phyloP scores from a whole-genome alignment of 208 protist genomes.

The Porcisia deanei region DNA sequence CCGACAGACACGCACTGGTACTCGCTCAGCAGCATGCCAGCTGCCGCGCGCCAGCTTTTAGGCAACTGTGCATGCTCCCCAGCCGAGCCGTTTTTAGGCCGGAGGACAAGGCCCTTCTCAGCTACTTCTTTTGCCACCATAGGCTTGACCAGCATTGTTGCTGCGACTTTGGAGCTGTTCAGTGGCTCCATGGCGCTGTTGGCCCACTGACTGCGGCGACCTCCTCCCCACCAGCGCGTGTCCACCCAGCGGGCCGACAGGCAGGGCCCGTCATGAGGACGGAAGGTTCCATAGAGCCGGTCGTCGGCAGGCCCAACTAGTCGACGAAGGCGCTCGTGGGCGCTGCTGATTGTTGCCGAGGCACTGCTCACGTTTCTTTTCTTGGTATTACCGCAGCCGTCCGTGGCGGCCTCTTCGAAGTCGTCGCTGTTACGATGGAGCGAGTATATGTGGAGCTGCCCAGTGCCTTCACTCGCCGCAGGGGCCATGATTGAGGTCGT shows the following conservation, averaged over 20 bases:
- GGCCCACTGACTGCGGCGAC: constrained; percentile 33
- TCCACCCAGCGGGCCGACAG: constrained; percentile 64
- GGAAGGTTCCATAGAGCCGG: constrained; percentile 46
- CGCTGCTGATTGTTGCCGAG: background rate
- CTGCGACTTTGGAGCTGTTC: constrained; percentile 22
- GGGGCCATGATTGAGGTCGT: constrained; percentile 2
- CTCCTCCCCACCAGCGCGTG: constrained; percentile 60
- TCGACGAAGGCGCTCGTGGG: constrained; percentile 1
- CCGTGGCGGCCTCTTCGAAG: background rate
- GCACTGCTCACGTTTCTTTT: background rate
- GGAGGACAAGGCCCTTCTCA: background rate
- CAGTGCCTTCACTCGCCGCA: constrained; percentile 22
- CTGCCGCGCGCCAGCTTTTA: constrained; percentile 42
- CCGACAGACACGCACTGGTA: constrained; percentile 71
- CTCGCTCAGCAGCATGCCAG: constrained; percentile 42
- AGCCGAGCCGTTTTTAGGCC: background rate
- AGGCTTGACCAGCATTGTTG: constrained; percentile 8
- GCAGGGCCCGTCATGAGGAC: constrained; percentile 38
- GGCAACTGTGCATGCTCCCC: background rate
- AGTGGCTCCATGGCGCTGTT: constrained; percentile 26
- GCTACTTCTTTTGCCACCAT: background rate
- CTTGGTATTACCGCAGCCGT: background rate
- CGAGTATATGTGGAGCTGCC: constrained; percentile 67
- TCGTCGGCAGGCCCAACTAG: constrained; percentile 14
- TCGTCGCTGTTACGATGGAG: constrained; percentile 40